Evolutionary conservation across 2,329 filamentous ascomycete species (phyloP).

Genomic region (Fusarium poae): DNA sequence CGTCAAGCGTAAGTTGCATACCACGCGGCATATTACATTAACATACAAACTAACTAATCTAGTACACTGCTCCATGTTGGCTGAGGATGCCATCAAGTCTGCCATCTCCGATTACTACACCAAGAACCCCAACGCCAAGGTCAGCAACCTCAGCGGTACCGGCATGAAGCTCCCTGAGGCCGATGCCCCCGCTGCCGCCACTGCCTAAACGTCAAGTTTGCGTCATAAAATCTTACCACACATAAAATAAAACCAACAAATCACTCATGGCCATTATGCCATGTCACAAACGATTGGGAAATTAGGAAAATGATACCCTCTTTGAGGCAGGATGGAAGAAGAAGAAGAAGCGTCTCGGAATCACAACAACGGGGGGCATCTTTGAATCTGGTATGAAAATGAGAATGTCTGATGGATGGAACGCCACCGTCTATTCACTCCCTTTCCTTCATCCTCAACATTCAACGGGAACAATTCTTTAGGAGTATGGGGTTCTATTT

Average conservation of each 20-base stretch:
- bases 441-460: conserved; percentile 31
- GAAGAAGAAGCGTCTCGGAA: conserved; percentile 22
- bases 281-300: conserved; percentile 34
- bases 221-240: conserved; percentile 12
- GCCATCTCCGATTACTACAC: conserved; percentile 91
- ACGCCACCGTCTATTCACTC: conserved; percentile 15
- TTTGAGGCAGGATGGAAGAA: conserved; percentile 40
- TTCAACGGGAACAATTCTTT: conserved; percentile 35
- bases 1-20: conserved; percentile 78
- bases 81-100: conserved; percentile 91
- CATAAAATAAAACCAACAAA: conserved; percentile 14
- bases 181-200: conserved; percentile 55
- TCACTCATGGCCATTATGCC: conserved; percentile 15
- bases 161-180: conserved; percentile 73
- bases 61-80: conserved; percentile 94
- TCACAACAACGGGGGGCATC: conserved; percentile 10
- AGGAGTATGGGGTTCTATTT: conserved; percentile 47
- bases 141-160: conserved; percentile 83
- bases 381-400: conserved; percentile 23
- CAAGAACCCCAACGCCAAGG: conserved; percentile 81
- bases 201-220: conserved; percentile 42
- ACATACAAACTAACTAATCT: conserved; percentile 47
- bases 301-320: conserved; percentile 48
- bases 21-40: conserved; percentile 19
- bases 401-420: conserved; percentile 30